Conservation (phyloP, 2,329 filamentous ascomycete species). For the Venturia nashicola region DNA sequence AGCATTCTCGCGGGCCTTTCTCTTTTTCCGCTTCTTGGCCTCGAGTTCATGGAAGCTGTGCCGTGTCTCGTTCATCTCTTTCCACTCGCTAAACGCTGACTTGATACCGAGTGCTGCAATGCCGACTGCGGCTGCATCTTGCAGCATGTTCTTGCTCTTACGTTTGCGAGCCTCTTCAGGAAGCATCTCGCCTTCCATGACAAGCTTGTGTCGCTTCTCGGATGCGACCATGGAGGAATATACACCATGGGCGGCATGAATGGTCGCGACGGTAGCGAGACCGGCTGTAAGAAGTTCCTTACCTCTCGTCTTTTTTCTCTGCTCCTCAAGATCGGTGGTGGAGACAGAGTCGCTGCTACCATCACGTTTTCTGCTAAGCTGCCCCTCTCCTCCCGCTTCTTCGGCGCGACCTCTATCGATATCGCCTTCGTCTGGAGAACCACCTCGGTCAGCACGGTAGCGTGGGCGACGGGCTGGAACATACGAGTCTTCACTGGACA, state of each 20-base stretch:
- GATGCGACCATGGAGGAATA: constrained; percentile 52
- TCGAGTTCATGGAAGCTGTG: constrained; percentile 8
- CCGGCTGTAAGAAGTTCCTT: constrained; percentile 55
- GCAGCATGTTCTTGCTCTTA: constrained; percentile 50
- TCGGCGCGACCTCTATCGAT: constrained; percentile 24
- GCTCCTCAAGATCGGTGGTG: constrained; percentile 50
- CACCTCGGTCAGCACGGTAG: constrained; percentile 26
- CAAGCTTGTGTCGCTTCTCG: constrained; percentile 45
- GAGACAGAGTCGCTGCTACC: constrained; percentile 39
- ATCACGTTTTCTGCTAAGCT: constrained; percentile 12
- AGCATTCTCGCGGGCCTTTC: constrained; percentile 4
- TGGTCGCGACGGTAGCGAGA: constrained; percentile 55
- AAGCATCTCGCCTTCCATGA: constrained; percentile 52
- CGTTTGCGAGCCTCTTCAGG: constrained; percentile 49
- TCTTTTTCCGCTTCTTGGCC: constrained; percentile 3
- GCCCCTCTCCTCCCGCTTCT: constrained; percentile 15
- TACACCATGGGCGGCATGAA: constrained; percentile 55
- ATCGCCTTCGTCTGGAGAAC: constrained; percentile 28
- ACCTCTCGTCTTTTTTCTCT: constrained; percentile 51
- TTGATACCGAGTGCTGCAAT: constrained; percentile 58
- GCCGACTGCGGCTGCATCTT: constrained; percentile 53
- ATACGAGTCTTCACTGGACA: constrained; percentile 37
- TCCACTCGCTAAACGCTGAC: constrained; percentile 53
- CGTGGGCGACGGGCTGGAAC: constrained; percentile 35
- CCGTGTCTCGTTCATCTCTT: constrained; percentile 27